Base-by-base conservation (phyloP, 1,284 basidiomycete genomes). In the Ceratobasidium sp. region DNA sequence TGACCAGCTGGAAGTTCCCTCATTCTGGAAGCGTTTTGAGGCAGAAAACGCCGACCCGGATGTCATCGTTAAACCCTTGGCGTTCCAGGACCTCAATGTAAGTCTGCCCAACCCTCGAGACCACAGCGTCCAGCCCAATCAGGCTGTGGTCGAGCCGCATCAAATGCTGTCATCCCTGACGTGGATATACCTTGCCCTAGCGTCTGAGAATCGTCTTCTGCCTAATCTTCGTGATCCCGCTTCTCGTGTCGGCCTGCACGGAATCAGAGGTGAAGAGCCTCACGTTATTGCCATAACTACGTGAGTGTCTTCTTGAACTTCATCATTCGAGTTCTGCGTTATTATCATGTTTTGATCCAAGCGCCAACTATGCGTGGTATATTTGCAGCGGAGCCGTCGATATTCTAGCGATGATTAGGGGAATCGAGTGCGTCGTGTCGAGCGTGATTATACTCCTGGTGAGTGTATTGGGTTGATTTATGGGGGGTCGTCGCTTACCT, bases 381-480 rank as follows among this genome's bases (percentile, higher is more conserved):
- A 27, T 64, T 64, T 41, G 60, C 64, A 75, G 73, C 38, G 73
- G 73, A 23, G 60, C 73, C 2, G 73, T 65, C 89, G 92, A 94
- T 83, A 89, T 93, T 79, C 85, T 94, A 8, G 83, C 91, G 67
- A 91, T 93, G 88, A 81, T 91, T 62, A 90, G 89, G 18, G 91
- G 88, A 12, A 88, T 94, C 38, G 92, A 92, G 8, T 91, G 90
- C 81, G 90, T 93, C 81, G 87, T 92, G n/a, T 93, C 92, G 2
- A 92, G 92, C 38, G 89, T 89, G 35, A 92, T 94, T 57, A 94
- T 93, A 0, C 86, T 94, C 52, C 86, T 94, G 33, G 92, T 93
- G 81, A 81, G 88, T 82, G 74, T 59, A 33, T 50, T 16, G 14
- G 18, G 0, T 23, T 10, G 8, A 38, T n/a, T 60, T 62, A 64